Evolutionary conservation across 352 stramenopile species (phyloP).

Genomic region (Globisporangium alternatum): DNA sequence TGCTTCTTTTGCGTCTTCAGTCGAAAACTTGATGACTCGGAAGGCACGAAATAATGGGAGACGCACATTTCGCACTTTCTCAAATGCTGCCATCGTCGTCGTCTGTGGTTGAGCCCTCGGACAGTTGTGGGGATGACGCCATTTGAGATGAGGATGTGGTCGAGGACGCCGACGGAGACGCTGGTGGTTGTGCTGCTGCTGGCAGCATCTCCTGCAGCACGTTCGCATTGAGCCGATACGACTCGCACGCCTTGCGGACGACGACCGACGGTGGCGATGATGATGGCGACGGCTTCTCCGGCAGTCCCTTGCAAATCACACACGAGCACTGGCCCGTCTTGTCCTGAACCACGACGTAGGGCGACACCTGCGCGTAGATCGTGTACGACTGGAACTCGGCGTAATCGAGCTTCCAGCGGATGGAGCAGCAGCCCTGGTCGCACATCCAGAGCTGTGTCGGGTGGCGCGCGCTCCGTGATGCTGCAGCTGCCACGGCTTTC

Average conservation of each 20-base stretch:
- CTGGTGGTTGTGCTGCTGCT: too few species aligned
- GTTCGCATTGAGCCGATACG: constrained; percentile 4
- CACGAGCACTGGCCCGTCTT: constrained; percentile 46
- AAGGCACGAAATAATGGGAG: too few species aligned
- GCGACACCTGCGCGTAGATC: constrained; percentile 61
- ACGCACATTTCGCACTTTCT: not conserved
- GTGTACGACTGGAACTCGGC: constrained; percentile 67
- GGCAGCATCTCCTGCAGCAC: constrained; percentile 1
- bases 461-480: not conserved
- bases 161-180: not conserved
- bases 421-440: constrained; percentile 59
- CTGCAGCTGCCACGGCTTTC: not conserved
- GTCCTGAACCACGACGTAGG: constrained; percentile 64
- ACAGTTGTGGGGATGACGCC: not conserved
- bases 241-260: constrained; percentile 10
- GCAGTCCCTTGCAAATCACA: constrained; percentile 55
- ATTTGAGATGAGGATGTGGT: not conserved
- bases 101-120: constrained; percentile 11
- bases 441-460: constrained; percentile 57
- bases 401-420: constrained; percentile 77
- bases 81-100: constrained; percentile 16
- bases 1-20: too few species aligned
- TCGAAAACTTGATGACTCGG: too few species aligned
- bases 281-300: constrained; percentile 14
- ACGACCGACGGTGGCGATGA: not conserved